Base-by-base conservation (phyloP, 148 eudicot genomes). In the Vaccinium macrocarpon region DNA sequence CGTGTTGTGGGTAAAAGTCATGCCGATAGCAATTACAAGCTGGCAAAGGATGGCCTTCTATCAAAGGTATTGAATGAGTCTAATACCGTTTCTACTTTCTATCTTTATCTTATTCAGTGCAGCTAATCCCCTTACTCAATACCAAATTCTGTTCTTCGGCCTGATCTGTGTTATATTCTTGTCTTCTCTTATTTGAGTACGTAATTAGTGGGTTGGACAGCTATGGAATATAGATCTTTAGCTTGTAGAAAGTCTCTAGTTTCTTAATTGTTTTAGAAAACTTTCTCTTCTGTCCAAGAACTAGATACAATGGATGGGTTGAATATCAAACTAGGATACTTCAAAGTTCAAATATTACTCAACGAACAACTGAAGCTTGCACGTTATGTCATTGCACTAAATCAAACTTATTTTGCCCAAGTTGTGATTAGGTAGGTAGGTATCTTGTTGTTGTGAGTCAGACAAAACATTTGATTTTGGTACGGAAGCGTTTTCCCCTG, bases 1-100 rank as follows among this genome's bases (percentile, higher is more conserved):
- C 95, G 97, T n/a, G 94, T 95, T 48, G 98, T 96, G 29, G 86
- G 98, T 7, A 95, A 91, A 89, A 96, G 51, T 85, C 98, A 96
- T 82, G 86, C 73, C 21, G 98, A 96, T 81, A 95, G 98, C 88
- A 96, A 96, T 81, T 96, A 93, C 83, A 96, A 91, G 92, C 95
- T 95, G 23, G 93, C 95, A 1, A 96, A 95, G 85, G 96, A 96
- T 59, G 88, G 83, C 71, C 84, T 96, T 85, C 87, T 96, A 88
- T 91, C 94, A 38, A 96, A 95, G 99, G 99, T 96, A 35, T 35
- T 35, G 38, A 35, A 35, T 35, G 38, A 35, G 38, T 51, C 38
- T 77, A 56, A 23, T 77, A 50, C 42, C 14, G 6, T 52, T 52
- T 78, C n/a, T 53, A 11, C 14, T 52, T 52, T 78, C n/a, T 53